Evolutionary conservation across 345 rosid species (phyloP).

Genomic region (Schrenkiella parvula): DNA sequence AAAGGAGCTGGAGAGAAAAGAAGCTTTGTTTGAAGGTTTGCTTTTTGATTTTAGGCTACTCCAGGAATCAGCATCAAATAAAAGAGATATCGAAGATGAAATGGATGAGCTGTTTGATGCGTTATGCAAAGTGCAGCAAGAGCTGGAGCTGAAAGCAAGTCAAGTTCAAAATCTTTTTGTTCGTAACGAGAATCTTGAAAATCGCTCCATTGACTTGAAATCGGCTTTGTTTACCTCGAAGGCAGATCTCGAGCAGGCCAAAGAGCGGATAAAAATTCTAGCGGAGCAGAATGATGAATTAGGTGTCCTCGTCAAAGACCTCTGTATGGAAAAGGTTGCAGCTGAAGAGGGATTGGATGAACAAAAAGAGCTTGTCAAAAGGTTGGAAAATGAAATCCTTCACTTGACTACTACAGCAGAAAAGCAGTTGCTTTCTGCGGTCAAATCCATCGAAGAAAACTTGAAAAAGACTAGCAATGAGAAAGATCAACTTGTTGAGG

Average conservation of each 20-base stretch:
- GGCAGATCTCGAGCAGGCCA: conserved; percentile 55
- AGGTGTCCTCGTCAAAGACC: conserved; percentile 56
- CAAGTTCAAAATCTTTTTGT: conserved; percentile 55
- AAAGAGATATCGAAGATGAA: conserved; percentile 68
- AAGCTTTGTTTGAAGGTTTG: conserved; percentile 69
- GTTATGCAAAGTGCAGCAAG: conserved; percentile 49
- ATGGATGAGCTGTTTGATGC: conserved; percentile 49
- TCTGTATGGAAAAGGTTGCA: conserved; percentile 55
- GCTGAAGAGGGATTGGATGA: conserved; percentile 71
- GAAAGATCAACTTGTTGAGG: conserved; percentile 58
- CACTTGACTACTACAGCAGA: conserved; percentile 53
- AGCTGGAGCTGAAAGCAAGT: conserved; percentile 58
- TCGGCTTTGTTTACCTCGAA: conserved; percentile 46
- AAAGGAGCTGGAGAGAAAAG: conserved; percentile 76
- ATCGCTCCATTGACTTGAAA: conserved; percentile 44
- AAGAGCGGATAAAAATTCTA: conserved; percentile 48
- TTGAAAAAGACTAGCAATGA: conserved; percentile 42
- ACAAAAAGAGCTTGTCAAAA: conserved; percentile 60
- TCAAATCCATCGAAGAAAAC: conserved; percentile 49
- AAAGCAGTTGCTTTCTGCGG: conserved; percentile 41
- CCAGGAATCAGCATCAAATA: conserved; percentile 81
- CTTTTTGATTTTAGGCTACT: conserved; percentile 85
- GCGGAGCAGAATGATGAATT: conserved; percentile 68
- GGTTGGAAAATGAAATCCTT: conserved; percentile 76
- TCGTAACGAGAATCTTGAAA: conserved; percentile 53